Evolutionary conservation across 2,329 filamentous ascomycete genomes (phyloP).

Genomic region (Botrytis fragariae): DNA sequence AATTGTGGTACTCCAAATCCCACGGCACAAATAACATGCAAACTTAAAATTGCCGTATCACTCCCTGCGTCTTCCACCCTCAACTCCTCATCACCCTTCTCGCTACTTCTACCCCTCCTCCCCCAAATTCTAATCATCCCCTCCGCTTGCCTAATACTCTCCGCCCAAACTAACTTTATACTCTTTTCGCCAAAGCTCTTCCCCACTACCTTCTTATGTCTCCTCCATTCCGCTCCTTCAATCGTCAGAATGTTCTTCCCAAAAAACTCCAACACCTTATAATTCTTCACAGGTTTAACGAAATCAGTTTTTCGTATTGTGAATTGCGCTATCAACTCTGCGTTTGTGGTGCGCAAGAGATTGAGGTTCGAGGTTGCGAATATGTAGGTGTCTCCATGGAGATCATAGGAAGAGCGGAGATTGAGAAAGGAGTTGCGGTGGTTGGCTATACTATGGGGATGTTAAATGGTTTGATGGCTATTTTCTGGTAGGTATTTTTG

Average conservation of each 20-base stretch:
- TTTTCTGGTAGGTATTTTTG: no score
- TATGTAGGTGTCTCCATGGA: constrained; percentile 34
- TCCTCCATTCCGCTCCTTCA: constrained; percentile 37
- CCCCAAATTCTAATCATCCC: constrained; percentile 45
- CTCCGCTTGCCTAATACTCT: constrained; percentile 48
- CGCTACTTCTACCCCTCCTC: constrained; percentile 43
- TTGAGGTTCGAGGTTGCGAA: constrained; percentile 28
- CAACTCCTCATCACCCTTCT: constrained; percentile 24
- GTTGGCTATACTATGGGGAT: constrained; percentile 24
- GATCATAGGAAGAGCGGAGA: constrained; percentile 21
- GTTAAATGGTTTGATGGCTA: constrained; percentile 10
- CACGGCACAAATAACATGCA: constrained; percentile 54
- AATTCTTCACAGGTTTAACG: constrained; percentile 35
- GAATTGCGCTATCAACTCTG: constrained; percentile 34
- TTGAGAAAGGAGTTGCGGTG: constrained; percentile 24
- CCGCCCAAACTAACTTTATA: constrained; percentile 44
- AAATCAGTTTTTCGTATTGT: constrained; percentile 34
- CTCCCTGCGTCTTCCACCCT: constrained; percentile 43
- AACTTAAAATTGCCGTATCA: constrained; percentile 49
- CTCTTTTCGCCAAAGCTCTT: constrained; percentile 45
- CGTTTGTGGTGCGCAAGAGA: constrained; percentile 33
- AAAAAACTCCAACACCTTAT: constrained; percentile 37
- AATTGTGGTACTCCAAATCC: constrained; percentile 46
- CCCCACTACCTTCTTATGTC: constrained; percentile 38
- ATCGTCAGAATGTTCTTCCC: constrained; percentile 36